phyloP scores from a whole-genome alignment of 78 protist genomes.

The Dictyostelium citrinum region DNA sequence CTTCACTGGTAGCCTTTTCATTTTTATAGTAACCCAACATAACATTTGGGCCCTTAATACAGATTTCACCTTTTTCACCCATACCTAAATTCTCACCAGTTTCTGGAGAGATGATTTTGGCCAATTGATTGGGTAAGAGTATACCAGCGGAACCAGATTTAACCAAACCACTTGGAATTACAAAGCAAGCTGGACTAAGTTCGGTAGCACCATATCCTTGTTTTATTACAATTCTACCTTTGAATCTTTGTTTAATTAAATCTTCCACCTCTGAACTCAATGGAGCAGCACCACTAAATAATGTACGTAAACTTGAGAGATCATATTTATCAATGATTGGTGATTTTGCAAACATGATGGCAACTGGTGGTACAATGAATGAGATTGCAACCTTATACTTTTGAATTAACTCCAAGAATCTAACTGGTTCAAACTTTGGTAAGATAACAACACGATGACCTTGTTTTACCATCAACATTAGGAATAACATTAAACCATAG shows the following conservation, averaged over 20 bases:
- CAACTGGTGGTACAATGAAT: constrained; percentile 91
- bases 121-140: constrained; percentile 51
- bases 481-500: constrained; percentile 71
- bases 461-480: neutral
- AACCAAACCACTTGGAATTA: constrained; percentile 1
- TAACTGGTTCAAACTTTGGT: constrained; percentile 82
- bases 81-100: constrained; percentile 32
- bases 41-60: constrained; percentile 88
- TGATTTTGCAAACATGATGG: constrained; percentile 87
- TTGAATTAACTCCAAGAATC: constrained; percentile 61
- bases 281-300: constrained; percentile 93
- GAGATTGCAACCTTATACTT: constrained; percentile 8
- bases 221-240: neutral
- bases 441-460: constrained; percentile 4
- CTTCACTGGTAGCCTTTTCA: constrained; percentile 79
- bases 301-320: constrained; percentile 41
- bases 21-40: constrained; percentile 88
- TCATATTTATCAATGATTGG: constrained; percentile 84
- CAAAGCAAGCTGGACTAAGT: constrained; percentile 70
- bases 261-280: constrained; percentile 41
- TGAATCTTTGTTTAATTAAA: neutral
- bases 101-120: constrained; percentile 11
- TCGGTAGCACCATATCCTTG: constrained; percentile 95
- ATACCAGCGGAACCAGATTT: constrained; percentile 56
- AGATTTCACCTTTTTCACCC: constrained; percentile 44